Evolutionary conservation across 768 basidiomycete species (phyloP).

Genomic region (Amanita pallidorosea): DNA sequence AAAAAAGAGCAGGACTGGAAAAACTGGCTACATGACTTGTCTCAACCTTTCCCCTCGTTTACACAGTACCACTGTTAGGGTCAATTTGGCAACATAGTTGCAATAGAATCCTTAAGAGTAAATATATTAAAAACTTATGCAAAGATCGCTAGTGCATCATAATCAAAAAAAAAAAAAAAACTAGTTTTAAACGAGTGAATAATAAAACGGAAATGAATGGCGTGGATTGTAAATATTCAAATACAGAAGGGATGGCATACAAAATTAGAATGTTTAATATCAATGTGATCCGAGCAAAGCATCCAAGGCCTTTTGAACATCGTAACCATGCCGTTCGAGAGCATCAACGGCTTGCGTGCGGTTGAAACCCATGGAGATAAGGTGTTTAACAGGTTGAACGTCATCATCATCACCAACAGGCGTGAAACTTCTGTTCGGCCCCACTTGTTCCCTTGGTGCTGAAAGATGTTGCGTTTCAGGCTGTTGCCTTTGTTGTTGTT

Average conservation of each 20-base stretch:
- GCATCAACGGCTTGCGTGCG: constrained; percentile 74
- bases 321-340: constrained; percentile 76
- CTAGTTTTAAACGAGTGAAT: neutral
- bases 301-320: constrained; percentile 70
- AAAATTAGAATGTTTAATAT: constrained; percentile 2
- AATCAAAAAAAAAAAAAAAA: neutral
- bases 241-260: neutral
- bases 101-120: neutral
- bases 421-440: constrained; percentile 21
- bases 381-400: constrained; percentile 63
- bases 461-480: constrained; percentile 21
- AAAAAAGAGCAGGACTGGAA: constrained; percentile 29
- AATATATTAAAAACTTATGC: neutral
- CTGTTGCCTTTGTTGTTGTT: constrained; percentile 18
- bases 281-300: constrained; percentile 39
- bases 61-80: no score
- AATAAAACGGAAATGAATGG: neutral
- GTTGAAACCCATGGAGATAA: constrained; percentile 88
- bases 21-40: constrained; percentile 24
- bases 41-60: constrained; percentile 19
- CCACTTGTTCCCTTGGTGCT: constrained; percentile 32
- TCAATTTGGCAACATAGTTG: no score
- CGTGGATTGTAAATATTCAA: neutral
- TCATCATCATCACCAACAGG: constrained; percentile 56
- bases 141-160: neutral